Conservation (phyloP, 2,329 filamentous ascomycete genomes). For the Sclerotinia trifoliorum region DNA sequence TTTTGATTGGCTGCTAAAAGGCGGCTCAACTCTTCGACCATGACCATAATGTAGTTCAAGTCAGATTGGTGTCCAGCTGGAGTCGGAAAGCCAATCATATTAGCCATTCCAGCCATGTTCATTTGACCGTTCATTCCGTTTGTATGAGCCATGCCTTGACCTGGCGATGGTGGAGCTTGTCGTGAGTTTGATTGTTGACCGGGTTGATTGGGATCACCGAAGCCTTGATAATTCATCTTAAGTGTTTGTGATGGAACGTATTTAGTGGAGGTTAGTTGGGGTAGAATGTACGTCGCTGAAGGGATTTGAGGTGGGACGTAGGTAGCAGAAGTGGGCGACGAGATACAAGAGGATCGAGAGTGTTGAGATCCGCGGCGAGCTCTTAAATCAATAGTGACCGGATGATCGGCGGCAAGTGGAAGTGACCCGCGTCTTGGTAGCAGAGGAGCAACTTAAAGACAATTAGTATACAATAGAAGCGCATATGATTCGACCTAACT, state of each 20-base stretch:
- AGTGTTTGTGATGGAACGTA: background rate
- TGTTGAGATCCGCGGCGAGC: constrained; percentile 8
- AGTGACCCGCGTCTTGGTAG: constrained; percentile 1
- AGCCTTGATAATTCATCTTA: constrained; percentile 21
- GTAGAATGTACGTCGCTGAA: background rate
- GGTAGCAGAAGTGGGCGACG: background rate
- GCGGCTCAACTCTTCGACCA: constrained; percentile 62
- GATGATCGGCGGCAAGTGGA: constrained; percentile 7
- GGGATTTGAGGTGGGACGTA: background rate
- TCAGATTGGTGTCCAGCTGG: constrained; percentile 68
- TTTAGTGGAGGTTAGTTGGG: background rate
- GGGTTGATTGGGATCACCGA: constrained; percentile 31
- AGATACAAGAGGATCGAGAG: background rate
- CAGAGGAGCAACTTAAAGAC: background rate
- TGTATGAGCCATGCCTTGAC: constrained; percentile 35
- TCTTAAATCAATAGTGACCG: background rate
- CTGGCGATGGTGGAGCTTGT: constrained; percentile 39
- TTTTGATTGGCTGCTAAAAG: constrained; percentile 49
- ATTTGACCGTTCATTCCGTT: constrained; percentile 42
- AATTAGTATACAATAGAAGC: constrained; percentile 1
- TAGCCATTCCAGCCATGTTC: constrained; percentile 44
- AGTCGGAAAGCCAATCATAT: constrained; percentile 47
- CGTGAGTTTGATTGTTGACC: constrained; percentile 28
- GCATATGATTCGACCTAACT: constrained; percentile 9
- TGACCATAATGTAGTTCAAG: constrained; percentile 65